Base-by-base conservation (phyloP, 2,329 filamentous ascomycete genomes). In the Ophiostoma ips region DNA sequence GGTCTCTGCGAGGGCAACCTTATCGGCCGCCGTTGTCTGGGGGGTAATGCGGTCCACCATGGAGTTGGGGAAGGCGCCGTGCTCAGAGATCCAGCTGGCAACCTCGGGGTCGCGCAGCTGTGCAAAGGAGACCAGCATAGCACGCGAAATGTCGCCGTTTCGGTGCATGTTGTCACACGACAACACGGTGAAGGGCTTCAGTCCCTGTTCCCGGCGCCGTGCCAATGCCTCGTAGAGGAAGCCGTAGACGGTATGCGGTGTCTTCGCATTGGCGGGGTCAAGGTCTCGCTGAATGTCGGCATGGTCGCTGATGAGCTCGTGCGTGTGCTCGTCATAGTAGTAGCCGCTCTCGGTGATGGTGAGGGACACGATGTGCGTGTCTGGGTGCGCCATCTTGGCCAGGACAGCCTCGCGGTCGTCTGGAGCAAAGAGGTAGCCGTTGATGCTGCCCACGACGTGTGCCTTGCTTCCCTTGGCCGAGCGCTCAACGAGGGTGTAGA, bases 131-230 rank as follows among this genome's bases (percentile, higher is more conserved):
- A 64, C 58, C 34, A 75, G 69, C 72, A 75, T 75, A 60, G 65
- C 57, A 34, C 70, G 70, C 6, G 70, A 71, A 61, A 75, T 75
- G 59, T 68, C 63, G 49, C 72, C 72, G 60, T 75, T 75, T 65
- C 72, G 72, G 63, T 74, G 71, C 71, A 75, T 75, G 63, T 75
- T 75, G 60, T 75, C 72, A 59, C 72, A 75, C 4, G 72, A 75
- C 58, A 75, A 57, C 30, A 75, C 71, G 55, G 72, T 75, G 60
- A 75, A 75, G 41, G 72, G 72, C 59, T 67, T 69, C 45, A 72
- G 66, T 3, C 71, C 71, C 43, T 65, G 61, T 50, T 61, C 57
- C 57, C 68, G 63, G 46, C 72, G 72, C 48, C 66, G 63, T 15
- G 63, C 69, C 50, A 75, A 62, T 11, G 71, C 72, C 21, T 69